A percentile compares a stretch with the other conserved stretches of the same genome.
Conservation (phyloP, 2,329 filamentous ascomycete species). For the Xylariaceae sp. region DNA sequence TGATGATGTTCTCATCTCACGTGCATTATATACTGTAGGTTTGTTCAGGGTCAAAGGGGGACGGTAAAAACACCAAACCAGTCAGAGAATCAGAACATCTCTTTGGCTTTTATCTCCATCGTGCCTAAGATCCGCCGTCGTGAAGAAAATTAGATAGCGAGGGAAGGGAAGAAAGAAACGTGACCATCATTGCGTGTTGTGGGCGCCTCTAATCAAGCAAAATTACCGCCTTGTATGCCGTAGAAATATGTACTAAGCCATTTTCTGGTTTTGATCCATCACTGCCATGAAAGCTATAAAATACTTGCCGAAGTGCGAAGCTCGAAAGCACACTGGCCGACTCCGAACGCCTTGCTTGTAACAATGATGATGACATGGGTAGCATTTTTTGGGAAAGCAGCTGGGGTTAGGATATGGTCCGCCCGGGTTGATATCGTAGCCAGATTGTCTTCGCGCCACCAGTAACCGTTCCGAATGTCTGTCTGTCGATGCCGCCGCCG, state of each 20-base stretch:
- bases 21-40: slow-evolving; percentile 28
- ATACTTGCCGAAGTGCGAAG: slow-evolving; percentile 18
- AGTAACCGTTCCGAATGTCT: slow-evolving; percentile 1
- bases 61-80: slow-evolving; percentile 25
- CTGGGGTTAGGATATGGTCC: slow-evolving; percentile 2
- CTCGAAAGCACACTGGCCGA: slow-evolving; percentile 15
- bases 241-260: slow-evolving; percentile 16
- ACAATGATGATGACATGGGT: slow-evolving; percentile 14
- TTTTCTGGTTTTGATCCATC: slow-evolving; percentile 12
- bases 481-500: slow-evolving; percentile 5
- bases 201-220: slow-evolving; percentile 28
- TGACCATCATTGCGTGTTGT: slow-evolving; percentile 27
- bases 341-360: slow-evolving; percentile 23
- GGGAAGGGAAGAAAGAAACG: slow-evolving; percentile 7
- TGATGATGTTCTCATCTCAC: slow-evolving; percentile 24
- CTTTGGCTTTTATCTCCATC: slow-evolving; percentile 19
- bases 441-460: slow-evolving; percentile 13
- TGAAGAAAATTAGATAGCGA: slow-evolving; percentile 22
- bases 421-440: slow-evolving; percentile 11
- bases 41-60: slow-evolving; percentile 14
- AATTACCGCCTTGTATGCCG: slow-evolving; percentile 17
- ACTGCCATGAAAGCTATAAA: slow-evolving; percentile 30
- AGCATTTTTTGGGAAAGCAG: slow-evolving; percentile 1
- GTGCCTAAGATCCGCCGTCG: slow-evolving; percentile 30
- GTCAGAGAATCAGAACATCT: slow-evolving; percentile 13